A percentile compares a stretch with the other conserved stretches of the same genome.
Evolutionary conservation across 345 rosid species (phyloP).

Genomic region (Corchorus olitorius): DNA sequence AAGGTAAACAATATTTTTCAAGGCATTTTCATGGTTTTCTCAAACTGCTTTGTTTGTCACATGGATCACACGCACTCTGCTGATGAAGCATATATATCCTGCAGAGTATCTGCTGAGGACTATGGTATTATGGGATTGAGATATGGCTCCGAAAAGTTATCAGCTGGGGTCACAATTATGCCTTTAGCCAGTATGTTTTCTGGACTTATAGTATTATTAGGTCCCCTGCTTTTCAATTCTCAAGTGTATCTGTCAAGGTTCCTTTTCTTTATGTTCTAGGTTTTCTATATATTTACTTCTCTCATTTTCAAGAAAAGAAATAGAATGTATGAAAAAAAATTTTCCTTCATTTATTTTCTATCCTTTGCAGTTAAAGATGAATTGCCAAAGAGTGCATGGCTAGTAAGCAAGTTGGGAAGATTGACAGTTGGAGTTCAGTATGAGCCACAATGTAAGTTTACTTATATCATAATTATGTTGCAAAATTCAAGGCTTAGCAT

Average conservation of each 20-base stretch:
- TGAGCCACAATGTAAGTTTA: conserved; percentile 71
- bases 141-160: conserved; percentile 71
- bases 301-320: background rate
- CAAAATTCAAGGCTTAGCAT: background rate
- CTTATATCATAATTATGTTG: conserved; percentile 14
- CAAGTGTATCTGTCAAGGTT: background rate
- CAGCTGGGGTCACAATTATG: conserved; percentile 65
- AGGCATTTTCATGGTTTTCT: background rate
- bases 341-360: background rate
- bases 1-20: conserved; percentile 36
- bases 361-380: conserved; percentile 48
- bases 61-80: conserved; percentile 16
- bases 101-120: conserved; percentile 55
- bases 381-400: conserved; percentile 77
- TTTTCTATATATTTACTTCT: background rate
- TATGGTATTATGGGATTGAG: conserved; percentile 80
- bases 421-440: conserved; percentile 81
- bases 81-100: conserved; percentile 25
- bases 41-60: background rate
- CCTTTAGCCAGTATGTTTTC: conserved; percentile 57
- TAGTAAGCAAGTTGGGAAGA: conserved; percentile 86
- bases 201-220: conserved; percentile 3
- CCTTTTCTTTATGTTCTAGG: conserved; percentile 6
- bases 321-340: background rate
- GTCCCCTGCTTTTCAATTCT: conserved; percentile 1